Base-by-base conservation (phyloP, 768 basidiomycete genomes). In the Neoboletus subvelutipes region DNA sequence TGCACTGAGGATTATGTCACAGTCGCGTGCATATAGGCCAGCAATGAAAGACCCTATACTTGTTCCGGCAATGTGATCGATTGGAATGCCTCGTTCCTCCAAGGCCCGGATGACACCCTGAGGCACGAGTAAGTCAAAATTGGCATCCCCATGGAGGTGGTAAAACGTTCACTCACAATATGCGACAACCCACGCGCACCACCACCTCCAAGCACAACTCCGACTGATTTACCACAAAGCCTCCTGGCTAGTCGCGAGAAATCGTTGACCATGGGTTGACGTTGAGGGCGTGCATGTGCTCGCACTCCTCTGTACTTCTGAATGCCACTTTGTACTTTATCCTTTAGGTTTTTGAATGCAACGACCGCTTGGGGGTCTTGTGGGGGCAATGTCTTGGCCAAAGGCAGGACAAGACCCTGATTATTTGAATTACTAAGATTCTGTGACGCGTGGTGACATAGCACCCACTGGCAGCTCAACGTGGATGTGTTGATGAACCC, bases 401-500 rank as follows among this genome's bases (percentile, higher is more conserved):
- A 75, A 15, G 88, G 80, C 11, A 85, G 62, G n/a, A 86, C 82
- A 42, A 92, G 76, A 42, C 90, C 91, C 88, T 92, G 56, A 6
- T 57, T n/a, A 50, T 20, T 45, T n/a, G 43, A 20, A 54, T 63
- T 51, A 60, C 37, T 28, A 55, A 55, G 22, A 18, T 40, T 45
- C 28, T 29, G 22, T 29, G 33, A 24, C 22, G 12, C 26, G 15
- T 43, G 42, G 18, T 20, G 33, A 36, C 34, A 22, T n/a, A 39
- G 45, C 40, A 75, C 82, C 42, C 63, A 91, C 92, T 2, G 88
- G 84, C 12, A 97, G 78, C 72, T 98, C 96, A 52, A 98, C 87
- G 69, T 99, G 97, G 51, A 95, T 87, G 71, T 98, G 95, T 61
- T 92, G 92, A 70, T 97, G 93, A 1, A 95, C 82, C 95, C 96